Percentiles rank a stretch among this genome's conserved stretches.
Conservation (phyloP, 345 rosid species). For the Jatropha curcas region DNA sequence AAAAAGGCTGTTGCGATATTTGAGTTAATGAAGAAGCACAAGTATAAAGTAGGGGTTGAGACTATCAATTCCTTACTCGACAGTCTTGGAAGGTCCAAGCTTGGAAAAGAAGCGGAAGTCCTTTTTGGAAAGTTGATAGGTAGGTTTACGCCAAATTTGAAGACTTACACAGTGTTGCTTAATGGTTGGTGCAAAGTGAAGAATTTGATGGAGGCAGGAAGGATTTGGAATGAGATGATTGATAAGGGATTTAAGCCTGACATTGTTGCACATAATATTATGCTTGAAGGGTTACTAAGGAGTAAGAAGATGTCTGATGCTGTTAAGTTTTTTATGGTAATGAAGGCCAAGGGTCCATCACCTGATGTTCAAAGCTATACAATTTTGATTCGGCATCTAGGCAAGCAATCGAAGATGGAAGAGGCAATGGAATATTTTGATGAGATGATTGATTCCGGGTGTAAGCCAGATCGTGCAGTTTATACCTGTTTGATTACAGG, state of each 20-base stretch:
- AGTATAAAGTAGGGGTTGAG: constrained; percentile 60
- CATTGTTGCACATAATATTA: constrained; percentile 61
- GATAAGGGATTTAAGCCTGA: constrained; percentile 82
- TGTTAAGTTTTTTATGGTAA: constrained; percentile 73
- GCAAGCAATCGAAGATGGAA: constrained; percentile 74
- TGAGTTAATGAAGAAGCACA: constrained; percentile 88
- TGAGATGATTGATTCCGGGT: constrained; percentile 68
- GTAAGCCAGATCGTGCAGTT: constrained; percentile 62
- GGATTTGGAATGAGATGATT: constrained; percentile 84
- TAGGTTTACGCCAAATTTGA: constrained; percentile 71
- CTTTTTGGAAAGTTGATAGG: constrained; percentile 71
- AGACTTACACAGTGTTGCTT: constrained; percentile 72
- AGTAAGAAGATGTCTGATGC: constrained; percentile 69
- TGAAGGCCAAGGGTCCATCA: constrained; percentile 78
- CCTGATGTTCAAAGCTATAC: constrained; percentile 76
- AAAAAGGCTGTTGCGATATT: constrained; percentile 83
- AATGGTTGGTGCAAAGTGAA: constrained; percentile 77
- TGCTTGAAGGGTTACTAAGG: constrained; percentile 82
- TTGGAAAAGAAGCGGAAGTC: constrained; percentile 73
- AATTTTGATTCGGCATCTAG: constrained; percentile 61
- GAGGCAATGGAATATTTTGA: constrained; percentile 70
- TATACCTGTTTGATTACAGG: constrained; percentile 88
- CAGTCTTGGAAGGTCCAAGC: constrained; percentile 79
- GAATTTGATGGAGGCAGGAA: constrained; percentile 91
- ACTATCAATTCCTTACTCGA: constrained; percentile 76